Evolutionary conservation across 2,329 filamentous ascomycete genomes (phyloP), one percentile per base, ranked within the genome.

Genomic region (Ambrosiella beaveri): DNA sequence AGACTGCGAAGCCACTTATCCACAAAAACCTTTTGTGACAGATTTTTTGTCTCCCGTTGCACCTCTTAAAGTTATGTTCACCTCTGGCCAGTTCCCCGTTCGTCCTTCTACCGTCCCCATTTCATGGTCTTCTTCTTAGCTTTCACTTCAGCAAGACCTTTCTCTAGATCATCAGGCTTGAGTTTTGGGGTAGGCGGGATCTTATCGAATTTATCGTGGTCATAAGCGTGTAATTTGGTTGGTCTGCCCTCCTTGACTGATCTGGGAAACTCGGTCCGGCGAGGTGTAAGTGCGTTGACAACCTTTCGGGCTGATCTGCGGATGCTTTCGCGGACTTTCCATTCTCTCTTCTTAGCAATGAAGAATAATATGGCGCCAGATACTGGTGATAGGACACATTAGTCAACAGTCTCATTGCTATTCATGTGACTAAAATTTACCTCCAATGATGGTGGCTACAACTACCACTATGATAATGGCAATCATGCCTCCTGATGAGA

Each of bases 291-390:
- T 4, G 75, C 81, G 3, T 74, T 77, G 49, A 77, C 78, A 36
- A 84, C 79, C 65, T 74, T 80, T 62, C 74, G 75, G 38, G 81
- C 80, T 1, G 86, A 89, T 62, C 79, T 80, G 58, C 83, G 78
- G 59, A 94, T 74, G 37, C 76, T 85, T 66, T 86, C 80, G 60
- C 82, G 80, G 63, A 93, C 74, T 63, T 82, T 85, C 88, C 88
- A 93, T 69, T 90, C 86, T 52, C 83, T 80, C 72, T 88, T 89
- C 75, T 93, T 93, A 58, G 88, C 85, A 41, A 91, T 68, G 68
- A 84, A 88, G 72, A 86, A 94, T 36, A 93, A 78, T 1, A 80
- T 71, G 2, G 81, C 79, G 39, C 78, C 83, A 19, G 74, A 75
- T 62, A 83, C 85, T 85, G 63, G 45, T 52, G 61, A 19, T 7